Base-by-base conservation (phyloP, 768 basidiomycete species). In the Tricholoma bakamatsutake region DNA sequence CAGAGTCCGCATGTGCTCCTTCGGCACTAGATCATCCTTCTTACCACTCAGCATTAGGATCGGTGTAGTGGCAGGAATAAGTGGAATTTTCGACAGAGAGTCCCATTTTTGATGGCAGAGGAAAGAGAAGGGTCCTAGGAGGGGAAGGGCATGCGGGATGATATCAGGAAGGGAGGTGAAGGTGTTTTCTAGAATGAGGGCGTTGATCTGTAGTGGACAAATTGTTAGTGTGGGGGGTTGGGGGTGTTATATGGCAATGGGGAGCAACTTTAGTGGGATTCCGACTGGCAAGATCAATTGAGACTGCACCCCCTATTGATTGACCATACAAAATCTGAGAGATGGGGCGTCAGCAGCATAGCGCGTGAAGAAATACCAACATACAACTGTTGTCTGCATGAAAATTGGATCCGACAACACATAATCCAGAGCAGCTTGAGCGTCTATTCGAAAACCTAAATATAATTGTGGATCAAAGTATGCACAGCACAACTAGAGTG, bases 21-120 rank as follows among this genome's bases (percentile, higher is more conserved):
- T 78, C 11, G 87, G 88, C 2, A 95, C 85, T 7, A 93, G 76
- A 58, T 88, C 83, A 61, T 95, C 92, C 31, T 64, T 66, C 43
- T 67, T 63, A 18, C 95, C 95, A 52, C 87, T 88, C 27, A 98
- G 71, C 80, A 96, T 87, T 17, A 97, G 76, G 9, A 94, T 84
- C 0, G 92, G 92, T 2, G 78, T 86, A 3, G 72, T 75, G 27
- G 75, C 71, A 4, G 87, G 87, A 21, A 90, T 84, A 27, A 77
- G 64, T 0, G 78, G 76, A 34, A 90, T 77, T 65, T 85, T 83
- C 3, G 79, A 76, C 0, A 80, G 79, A 1, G 90, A 90, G 64
- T 92, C 84, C 93, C 93, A 96, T 66, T 87, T 88, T 68, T 96
- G 84, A 63, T 93, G 85, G 61, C 91, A 88, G 11, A 94, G 80